Conservation (phyloP, 805 yeast species). For the Candida boidinii region DNA sequence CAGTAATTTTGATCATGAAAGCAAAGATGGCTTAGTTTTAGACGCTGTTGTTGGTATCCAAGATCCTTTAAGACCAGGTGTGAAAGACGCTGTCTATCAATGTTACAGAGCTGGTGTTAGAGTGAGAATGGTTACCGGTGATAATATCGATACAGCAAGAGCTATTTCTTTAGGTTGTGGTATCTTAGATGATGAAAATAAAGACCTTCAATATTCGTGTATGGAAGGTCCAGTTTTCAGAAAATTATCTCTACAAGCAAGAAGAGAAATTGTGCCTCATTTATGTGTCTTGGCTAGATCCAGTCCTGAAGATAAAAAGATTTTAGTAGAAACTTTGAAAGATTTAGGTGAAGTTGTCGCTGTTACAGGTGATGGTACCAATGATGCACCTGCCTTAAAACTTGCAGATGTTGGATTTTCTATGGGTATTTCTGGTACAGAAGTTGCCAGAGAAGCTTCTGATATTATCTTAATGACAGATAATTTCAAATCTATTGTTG, state of each 20-base stretch:
- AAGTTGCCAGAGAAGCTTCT: conserved; percentile 97
- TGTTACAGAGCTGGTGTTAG: conserved; percentile 89
- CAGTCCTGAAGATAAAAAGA: conserved; percentile 90
- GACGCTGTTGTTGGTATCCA: conserved; percentile 86
- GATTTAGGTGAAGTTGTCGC: conserved; percentile 90
- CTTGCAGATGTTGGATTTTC: conserved; percentile 97
- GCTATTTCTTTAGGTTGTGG: conserved; percentile 87
- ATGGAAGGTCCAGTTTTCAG: conserved; percentile 95
- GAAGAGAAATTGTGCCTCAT: conserved; percentile 56
- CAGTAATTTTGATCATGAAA: conserved; percentile 1
- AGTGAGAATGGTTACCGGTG: conserved; percentile 98
- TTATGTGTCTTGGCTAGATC: conserved; percentile 87
- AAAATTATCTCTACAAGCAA: conserved; percentile 46
- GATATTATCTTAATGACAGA: conserved; percentile 97
- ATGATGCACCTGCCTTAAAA: conserved; percentile 96
- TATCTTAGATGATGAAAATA: conserved; percentile 49
- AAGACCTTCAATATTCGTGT: conserved; percentile 45
- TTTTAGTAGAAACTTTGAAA: conserved; percentile 74
- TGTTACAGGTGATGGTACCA: conserved; percentile 98
- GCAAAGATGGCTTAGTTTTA: conserved; percentile 36
- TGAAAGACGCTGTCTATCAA: conserved; percentile 75
- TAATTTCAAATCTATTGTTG: conserved; percentile 89
- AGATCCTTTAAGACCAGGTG: conserved; percentile 91
- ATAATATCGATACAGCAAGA: conserved; percentile 81
- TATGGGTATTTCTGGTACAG: conserved; percentile 98